Conservation (phyloP, 1,284 basidiomycete genomes). For the Moesziomyces globuligerus region DNA sequence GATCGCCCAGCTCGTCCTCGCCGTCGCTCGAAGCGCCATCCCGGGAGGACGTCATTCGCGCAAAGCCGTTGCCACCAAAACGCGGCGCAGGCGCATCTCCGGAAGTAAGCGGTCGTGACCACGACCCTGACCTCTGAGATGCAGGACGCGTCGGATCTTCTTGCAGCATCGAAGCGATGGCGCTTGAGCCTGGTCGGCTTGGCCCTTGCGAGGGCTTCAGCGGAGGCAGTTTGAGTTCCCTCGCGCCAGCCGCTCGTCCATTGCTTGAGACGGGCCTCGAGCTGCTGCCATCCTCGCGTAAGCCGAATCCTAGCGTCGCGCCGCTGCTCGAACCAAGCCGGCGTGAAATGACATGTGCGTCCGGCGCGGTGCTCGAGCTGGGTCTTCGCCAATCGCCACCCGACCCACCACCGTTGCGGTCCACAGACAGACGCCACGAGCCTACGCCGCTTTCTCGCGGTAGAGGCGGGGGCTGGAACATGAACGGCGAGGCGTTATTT, state of each 20-base stretch:
- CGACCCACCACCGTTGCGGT: slow-evolving; percentile 15
- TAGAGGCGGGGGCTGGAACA: slow-evolving; percentile 56
- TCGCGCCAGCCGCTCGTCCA: slow-evolving; percentile 3
- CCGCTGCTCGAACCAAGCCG: slow-evolving; percentile 34
- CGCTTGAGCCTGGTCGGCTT: slow-evolving; percentile 27
- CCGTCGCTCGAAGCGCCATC: slow-evolving; percentile 23
- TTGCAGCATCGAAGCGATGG: slow-evolving; percentile 19
- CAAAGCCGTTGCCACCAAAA: slow-evolving; percentile 21
- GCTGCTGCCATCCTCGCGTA: slow-evolving; percentile 18
- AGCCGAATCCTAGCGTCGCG: slow-evolving; percentile 12
- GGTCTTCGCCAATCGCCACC: slow-evolving; percentile 39
- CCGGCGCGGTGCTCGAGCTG: slow-evolving; percentile 42
- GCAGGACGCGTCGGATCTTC: slow-evolving; percentile 6
- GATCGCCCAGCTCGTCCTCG: slow-evolving; percentile 26
- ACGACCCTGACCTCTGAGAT: slow-evolving; percentile 12
- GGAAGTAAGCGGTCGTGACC: slow-evolving; percentile 41
- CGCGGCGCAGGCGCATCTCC: slow-evolving; percentile 28
- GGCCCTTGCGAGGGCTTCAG: slow-evolving; percentile 19
- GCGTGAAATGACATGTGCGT: slow-evolving; percentile 41
- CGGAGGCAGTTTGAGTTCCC: slow-evolving; percentile 31
- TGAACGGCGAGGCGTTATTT: slow-evolving; percentile 55
- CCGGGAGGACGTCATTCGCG: slow-evolving; percentile 18
- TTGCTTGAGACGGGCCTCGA: slow-evolving; percentile 36
- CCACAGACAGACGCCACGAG: slow-evolving; percentile 21
- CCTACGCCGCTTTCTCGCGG: slow-evolving; percentile 32